Base-by-base conservation (phyloP, 306 rosid species). In the Lupinus albus region DNA sequence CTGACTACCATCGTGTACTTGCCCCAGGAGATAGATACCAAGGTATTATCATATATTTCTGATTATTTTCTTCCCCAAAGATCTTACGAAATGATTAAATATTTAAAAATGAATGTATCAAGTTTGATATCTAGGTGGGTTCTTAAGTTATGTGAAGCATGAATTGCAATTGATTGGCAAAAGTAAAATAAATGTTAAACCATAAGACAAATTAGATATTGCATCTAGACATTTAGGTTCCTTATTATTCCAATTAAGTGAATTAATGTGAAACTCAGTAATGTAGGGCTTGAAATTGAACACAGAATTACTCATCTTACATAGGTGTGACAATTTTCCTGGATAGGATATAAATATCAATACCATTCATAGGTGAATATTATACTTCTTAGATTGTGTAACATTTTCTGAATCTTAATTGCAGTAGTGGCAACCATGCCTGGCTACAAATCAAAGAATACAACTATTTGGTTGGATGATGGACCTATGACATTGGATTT, bases 381-480 rank as follows among this genome's bases (percentile, higher is more conserved):
- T 17, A 2, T 47, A 42, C 21, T 65, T 49, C 4, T 16, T 8
- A 64, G 15, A 51, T 59, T 73, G 14, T 76, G 36, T 45, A 14
- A 36, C 25, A 60, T 54, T 57, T 25, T 80, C 51, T 59, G 52
- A 58, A 68, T 55, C 64, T 15, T 18, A 52, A 74, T 67, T 85
- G 87, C 97, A 90, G 97, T 89, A 18, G 68, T 70, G 36, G 99
- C 90, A 10, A 46, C 75, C 48, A 83, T 77, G 78, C 79, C 90
- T 16, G 96, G 97, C 18, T 90, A 84, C 87, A 84, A 83, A 71
- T 79, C 96, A 39, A 93, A 84, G 84, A 86, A 79, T 11, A 93
- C 96, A 4, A 12, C 78, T 65, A 82, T 89, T 77, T 88, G 87
- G 94, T 74, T 93, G 66, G 88, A 86, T 45, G 88, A 79, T 51